Base-by-base conservation (phyloP, 192 early-diverging fungal genomes). In the Backusella macrospora region DNA sequence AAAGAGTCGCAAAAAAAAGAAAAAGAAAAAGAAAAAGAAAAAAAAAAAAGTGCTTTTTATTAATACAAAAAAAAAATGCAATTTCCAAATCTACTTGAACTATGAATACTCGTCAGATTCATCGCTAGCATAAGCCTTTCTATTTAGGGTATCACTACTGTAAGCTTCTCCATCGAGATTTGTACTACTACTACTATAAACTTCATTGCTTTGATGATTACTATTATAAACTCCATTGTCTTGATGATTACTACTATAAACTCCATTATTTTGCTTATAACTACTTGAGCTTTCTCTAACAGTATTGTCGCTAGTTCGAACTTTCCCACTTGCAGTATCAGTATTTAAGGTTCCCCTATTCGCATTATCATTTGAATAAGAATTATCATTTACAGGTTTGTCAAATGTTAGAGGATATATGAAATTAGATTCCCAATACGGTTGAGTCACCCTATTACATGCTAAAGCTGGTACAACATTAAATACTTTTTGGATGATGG, bases 381-480 rank as follows among this genome's bases (percentile, higher is more conserved):
- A 14, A 23, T 14, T 62, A 48, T 21, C 14, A 63, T 62, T 62
- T 23, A 65, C 26, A 42, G 81, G 71, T 46, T 10, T 18, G 9
- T 59, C 52, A 59, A 59, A 59, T 4, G 52, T 59, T 23, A 59
- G 21, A 59, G 81, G 72, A 70, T 82, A 82, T 18, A 59, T 48
- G 44, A 70, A 80, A 16, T 48, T 18, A 15, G 72, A 63, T 65
- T 83, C 78, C 78, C 81, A 83, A 34, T 83, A 83, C 34, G 81
- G 78, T 21, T 80, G 72, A 45, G 72, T 46, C 7, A 83, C 68
- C 45, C 73, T 65, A 13, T 74, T 71, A 52, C 81, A 83, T 29
- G 70, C 47, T 8, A 73, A 52, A n/a, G 71, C 71, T 7, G 75
- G 65, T 18, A 78, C 76, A 21, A 80, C 76, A 29, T 77, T 69